phyloP scores from a whole-genome alignment of 371 early-diverging fungal genomes.

The Lichtheimia hyalospora region DNA sequence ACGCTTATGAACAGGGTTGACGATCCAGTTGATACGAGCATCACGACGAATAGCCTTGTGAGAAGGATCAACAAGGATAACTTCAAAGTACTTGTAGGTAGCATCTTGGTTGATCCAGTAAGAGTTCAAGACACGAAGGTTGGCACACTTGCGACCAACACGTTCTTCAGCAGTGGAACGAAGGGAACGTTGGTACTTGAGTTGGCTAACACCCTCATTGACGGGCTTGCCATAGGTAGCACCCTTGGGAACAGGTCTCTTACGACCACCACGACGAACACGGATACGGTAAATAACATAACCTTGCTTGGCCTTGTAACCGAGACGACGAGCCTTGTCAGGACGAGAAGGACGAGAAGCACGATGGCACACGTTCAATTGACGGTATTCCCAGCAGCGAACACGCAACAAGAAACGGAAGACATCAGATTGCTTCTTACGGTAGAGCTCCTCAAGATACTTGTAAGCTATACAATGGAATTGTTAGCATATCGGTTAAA shows the following conservation, averaged over 20 bases:
- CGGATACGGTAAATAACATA: slow-evolving; percentile 97
- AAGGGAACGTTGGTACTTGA: slow-evolving; percentile 95
- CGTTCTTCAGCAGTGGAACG: slow-evolving; percentile 96
- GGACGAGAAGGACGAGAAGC: slow-evolving; percentile 98
- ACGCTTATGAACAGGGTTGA: slow-evolving; percentile 96
- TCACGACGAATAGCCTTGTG: slow-evolving; percentile 98
- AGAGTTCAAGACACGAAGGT: slow-evolving; percentile 97
- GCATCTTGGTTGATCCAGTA: slow-evolving; percentile 99
- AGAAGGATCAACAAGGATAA: slow-evolving; percentile 96
- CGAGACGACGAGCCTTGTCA: slow-evolving; percentile 98
- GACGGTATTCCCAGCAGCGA: slow-evolving; percentile 99
- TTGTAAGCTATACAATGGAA: slow-evolving; percentile 67
- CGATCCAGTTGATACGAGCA: slow-evolving; percentile 99
- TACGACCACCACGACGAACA: slow-evolving; percentile 98
- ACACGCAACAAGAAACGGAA: slow-evolving; percentile 98
- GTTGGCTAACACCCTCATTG: slow-evolving; percentile 96
- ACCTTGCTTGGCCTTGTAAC: slow-evolving; percentile 99
- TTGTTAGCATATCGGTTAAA: background rate
- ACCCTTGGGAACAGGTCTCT: slow-evolving; percentile 96
- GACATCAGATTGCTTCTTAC: slow-evolving; percentile 99
- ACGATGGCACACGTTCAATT: slow-evolving; percentile 96
- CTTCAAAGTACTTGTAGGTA: slow-evolving; percentile 99
- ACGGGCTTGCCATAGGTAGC: slow-evolving; percentile 98
- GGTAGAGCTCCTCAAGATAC: slow-evolving; percentile 97
- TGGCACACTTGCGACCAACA: slow-evolving; percentile 93